Evolutionary conservation across 2,329 filamentous ascomycete genomes (phyloP).

Genomic region (Lachnellula suecica): DNA sequence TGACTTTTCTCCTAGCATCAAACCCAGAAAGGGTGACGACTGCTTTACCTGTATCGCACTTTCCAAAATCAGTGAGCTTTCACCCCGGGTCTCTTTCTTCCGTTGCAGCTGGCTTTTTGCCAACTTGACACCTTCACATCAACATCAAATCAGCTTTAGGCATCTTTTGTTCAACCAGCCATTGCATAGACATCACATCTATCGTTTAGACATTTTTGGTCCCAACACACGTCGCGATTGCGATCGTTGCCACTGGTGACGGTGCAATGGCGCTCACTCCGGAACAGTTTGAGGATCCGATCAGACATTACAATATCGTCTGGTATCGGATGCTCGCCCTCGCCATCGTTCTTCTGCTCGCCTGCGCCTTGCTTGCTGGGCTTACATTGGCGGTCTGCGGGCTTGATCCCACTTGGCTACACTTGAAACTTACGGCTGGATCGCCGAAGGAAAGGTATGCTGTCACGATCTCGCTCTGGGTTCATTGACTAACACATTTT

Average conservation of each 20-base stretch:
- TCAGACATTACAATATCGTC: background rate
- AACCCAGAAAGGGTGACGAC: background rate
- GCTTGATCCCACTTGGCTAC: conserved; percentile 24
- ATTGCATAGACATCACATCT: background rate
- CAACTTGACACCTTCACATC: background rate
- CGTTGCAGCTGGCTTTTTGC: background rate
- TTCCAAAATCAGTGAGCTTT: background rate
- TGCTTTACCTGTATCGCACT: background rate
- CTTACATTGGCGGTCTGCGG: conserved; percentile 27
- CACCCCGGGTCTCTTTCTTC: background rate
- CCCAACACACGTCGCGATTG: no score
- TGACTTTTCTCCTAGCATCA: background rate
- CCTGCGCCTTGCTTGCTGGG: conserved; percentile 24
- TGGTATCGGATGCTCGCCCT: conserved; percentile 17
- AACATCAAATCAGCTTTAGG: background rate
- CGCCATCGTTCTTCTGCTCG: conserved; percentile 13
- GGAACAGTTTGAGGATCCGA: background rate
- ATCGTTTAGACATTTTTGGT: no score
- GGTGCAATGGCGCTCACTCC: no score
- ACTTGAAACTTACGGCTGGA: conserved; percentile 21
- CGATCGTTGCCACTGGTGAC: no score
- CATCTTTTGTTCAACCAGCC: background rate
- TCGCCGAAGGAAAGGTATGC: conserved; percentile 21
- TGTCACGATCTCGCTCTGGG: background rate
- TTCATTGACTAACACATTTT: conserved; percentile 8